A percentile compares a stretch with the other conserved stretches of the same genome.
Conservation (phyloP, 495 filamentous ascomycete species). For the Penicillium cataractarum region DNA sequence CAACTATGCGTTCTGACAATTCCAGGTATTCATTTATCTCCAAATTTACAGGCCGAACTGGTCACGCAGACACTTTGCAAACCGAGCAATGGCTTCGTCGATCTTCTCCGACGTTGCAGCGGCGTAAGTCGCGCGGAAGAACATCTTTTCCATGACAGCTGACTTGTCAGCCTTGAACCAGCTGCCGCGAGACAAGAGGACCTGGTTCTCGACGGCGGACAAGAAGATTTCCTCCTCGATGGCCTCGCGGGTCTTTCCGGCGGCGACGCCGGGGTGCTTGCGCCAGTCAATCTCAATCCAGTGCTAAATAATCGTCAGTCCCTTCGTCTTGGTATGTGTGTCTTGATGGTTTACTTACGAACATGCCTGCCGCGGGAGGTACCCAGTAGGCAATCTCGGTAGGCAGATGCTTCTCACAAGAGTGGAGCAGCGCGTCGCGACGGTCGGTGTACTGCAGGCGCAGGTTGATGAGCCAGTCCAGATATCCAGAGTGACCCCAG, state of each 20-base stretch:
- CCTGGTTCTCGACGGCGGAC: slow-evolving; percentile 66
- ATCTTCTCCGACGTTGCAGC: slow-evolving; percentile 77
- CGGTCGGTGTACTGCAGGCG: slow-evolving; percentile 81
- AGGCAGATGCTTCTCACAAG: slow-evolving; percentile 82
- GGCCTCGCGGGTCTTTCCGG: slow-evolving; percentile 59
- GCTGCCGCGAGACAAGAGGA: slow-evolving; percentile 77
- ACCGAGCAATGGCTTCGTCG: slow-evolving; percentile 73
- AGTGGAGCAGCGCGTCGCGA: slow-evolving; percentile 74
- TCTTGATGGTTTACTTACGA: slow-evolving; percentile 60
- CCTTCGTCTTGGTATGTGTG: neutral
- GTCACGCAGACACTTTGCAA: slow-evolving; percentile 69
- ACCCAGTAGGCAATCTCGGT: slow-evolving; percentile 79
- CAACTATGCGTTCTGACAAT: neutral
- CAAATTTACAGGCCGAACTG: slow-evolving; percentile 55
- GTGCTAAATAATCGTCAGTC: slow-evolving; percentile 51
- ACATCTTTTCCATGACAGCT: slow-evolving; percentile 55
- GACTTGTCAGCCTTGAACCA: slow-evolving; percentile 79
- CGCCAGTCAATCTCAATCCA: slow-evolving; percentile 82
- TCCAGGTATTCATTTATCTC: neutral
- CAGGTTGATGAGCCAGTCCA: slow-evolving; percentile 87
- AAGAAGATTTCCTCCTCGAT: slow-evolving; percentile 89
- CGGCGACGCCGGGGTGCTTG: slow-evolving; percentile 65
- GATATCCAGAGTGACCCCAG: slow-evolving; percentile 92
- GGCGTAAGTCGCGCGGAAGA: slow-evolving; percentile 89
- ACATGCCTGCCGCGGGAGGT: slow-evolving; percentile 92